Percentiles rank a stretch among this genome's conserved stretches.
phyloP scores from a whole-genome alignment of 208 protist genomes.

The Crithidia acanthocephali region DNA sequence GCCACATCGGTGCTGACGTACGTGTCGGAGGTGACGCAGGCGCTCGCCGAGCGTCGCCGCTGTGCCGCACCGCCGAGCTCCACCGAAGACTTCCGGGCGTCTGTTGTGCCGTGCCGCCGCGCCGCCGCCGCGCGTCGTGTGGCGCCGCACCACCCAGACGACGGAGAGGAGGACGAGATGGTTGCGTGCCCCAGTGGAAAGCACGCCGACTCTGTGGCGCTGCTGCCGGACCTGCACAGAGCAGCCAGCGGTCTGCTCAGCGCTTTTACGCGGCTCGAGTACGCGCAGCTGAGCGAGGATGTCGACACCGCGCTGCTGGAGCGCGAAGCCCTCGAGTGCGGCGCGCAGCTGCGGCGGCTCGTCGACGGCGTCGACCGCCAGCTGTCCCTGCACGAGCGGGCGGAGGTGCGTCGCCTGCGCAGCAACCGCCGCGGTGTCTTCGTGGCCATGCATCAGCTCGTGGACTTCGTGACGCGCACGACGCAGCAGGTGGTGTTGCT shows the following conservation, averaged over 20 bases:
- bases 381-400: constrained; percentile 51
- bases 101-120: constrained; percentile 46
- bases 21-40: constrained; percentile 45
- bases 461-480: constrained; percentile 43
- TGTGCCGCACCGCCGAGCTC: constrained; percentile 55
- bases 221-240: constrained; percentile 52
- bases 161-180: background rate
- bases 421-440: constrained; percentile 38
- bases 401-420: constrained; percentile 48
- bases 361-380: constrained; percentile 67
- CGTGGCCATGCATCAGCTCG: constrained; percentile 35
- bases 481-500: constrained; percentile 55
- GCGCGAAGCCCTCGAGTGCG: constrained; percentile 34
- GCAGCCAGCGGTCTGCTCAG: constrained; percentile 47
- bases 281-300: constrained; percentile 47
- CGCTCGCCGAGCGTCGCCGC: constrained; percentile 48
- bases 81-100: constrained; percentile 50
- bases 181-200: background rate
- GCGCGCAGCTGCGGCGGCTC: constrained; percentile 36
- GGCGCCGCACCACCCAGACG: no score
- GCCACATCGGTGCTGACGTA: constrained; percentile 69
- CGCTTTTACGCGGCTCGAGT: constrained; percentile 68
- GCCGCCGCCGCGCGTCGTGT: background rate
- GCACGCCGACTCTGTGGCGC: constrained; percentile 29
- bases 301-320: constrained; percentile 53